Evolutionary conservation across 1,284 basidiomycete genomes (phyloP), one percentile per base, ranked within the genome.

Genomic region (Sanghuangporus weigelae): DNA sequence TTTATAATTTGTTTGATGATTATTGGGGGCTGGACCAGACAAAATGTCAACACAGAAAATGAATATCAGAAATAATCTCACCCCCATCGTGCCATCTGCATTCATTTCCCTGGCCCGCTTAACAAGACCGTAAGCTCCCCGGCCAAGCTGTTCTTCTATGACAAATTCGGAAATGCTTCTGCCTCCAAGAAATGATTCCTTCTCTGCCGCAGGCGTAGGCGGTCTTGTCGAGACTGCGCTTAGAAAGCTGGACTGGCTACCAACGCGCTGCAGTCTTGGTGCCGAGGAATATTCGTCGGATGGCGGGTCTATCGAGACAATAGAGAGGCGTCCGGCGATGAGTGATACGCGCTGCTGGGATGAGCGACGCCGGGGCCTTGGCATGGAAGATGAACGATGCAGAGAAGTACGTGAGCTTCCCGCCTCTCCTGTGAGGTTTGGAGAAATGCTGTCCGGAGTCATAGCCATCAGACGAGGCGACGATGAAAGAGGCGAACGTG

Each of bases 1-100:
- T 99, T 99, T 81, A 98, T 96, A 72, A 99, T 90, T 75, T 98
- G 96, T 73, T 99, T 99, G 79, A 98, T 95, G 68, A 98, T 89
- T 62, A 98, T 78, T 19, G 84, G 83, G 36, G 88, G 84, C 86
- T 87, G 66, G 21, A 49, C 61, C 62, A 57, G 46, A 63, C 36
- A 42, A 55, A 42, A 54, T 54, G 49, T 44, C 49, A 39, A 56
- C 49, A 51, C 16, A 64, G 35, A 35, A 59, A 55, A 46, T 66
- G 60, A 35, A 46, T 46, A n/a, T 46, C 44, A 46, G 44, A 46
- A 7, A 46, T 16, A 46, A 46, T 75, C 92, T 83, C 76, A 96
- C 94, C 69, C 95, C 95, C 39, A 89, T 76, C 8, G 87, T 83
- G 36, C 93, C 93, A 73, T 93, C 88, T 1, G 81, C 71, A 44